Evolutionary conservation across 495 filamentous ascomycete genomes (phyloP), one percentile per base, ranked within the genome.

Genomic region (Talaromyces proteolyticus): DNA sequence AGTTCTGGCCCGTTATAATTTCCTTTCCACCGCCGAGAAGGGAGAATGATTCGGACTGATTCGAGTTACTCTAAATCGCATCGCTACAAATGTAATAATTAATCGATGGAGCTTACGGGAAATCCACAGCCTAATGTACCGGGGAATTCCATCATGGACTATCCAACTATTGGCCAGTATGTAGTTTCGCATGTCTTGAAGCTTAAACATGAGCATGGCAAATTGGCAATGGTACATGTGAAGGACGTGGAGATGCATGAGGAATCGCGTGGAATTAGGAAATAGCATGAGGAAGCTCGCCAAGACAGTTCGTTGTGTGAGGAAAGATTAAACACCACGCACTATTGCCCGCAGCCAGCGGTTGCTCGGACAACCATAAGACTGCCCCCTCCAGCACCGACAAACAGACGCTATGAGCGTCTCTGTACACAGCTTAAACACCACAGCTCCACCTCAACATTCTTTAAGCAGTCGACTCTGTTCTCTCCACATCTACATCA

Each of bases 381-480:
- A n/a, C n/a, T n/a, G n/a, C n/a, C n/a, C n/a, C n/a, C n/a, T n/a
- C 50, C 43, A 42, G 41, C 61, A 56, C 67, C 67, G 67, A 72
- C 69, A 72, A 63, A 36, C 45, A 53, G 43, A 42, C 53, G 50
- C 50, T 53, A 38, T n/a, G 34, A n/a, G 34, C 34, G 34, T 38
- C n/a, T 10, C 34, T n/a, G n/a, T 10, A 34, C 29, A 34, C 29
- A 34, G 29, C 29, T 34, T 34, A 8, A 34, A 34, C 29, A 34
- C 29, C 29, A 34, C 29, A 14, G 29, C 29, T 34, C 29, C 29
- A 34, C 29, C 29, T 34, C 29, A 14, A 34, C 29, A 34, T 34
- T 34, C 29, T 34, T 34, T 14, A 14, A 34, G 14, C 29, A 34
- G 29, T 34, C 29, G 14, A 2, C 29, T 34, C 29, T 34, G 14